Conservation (phyloP, 208 protist species). For the Entamoeba dispar region DNA sequence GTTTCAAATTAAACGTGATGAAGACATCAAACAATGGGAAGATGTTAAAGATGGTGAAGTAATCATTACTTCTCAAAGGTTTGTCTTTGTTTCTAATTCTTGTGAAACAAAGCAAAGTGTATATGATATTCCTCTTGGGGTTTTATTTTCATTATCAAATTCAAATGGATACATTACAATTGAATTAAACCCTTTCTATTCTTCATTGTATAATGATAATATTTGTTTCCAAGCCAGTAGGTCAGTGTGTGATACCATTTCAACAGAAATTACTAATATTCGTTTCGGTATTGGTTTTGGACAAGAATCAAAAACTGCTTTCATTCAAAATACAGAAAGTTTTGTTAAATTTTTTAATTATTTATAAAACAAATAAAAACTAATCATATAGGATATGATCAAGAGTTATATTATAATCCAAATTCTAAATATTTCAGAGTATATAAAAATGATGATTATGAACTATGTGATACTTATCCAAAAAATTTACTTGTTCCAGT, state of each 20-base stretch:
- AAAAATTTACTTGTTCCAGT: background rate
- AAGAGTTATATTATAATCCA: background rate
- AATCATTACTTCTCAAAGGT: background rate
- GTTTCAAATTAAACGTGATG: too few species aligned
- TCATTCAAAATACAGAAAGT: background rate
- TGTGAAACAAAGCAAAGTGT: background rate
- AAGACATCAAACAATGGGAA: too few species aligned
- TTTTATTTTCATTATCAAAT: background rate
- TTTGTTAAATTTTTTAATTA: background rate
- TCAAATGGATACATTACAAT: background rate
- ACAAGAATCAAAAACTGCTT: background rate
- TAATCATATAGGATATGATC: background rate
- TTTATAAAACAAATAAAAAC: background rate
- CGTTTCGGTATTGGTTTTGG: background rate
- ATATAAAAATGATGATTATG: background rate
- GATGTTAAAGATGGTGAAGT: background rate
- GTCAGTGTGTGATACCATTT: background rate
- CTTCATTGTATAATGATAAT: background rate
- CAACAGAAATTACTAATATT: background rate
- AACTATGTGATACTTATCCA: slow-evolving; percentile 2
- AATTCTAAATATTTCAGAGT: background rate
- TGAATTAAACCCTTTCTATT: background rate
- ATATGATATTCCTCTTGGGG: background rate
- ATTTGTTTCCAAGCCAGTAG: background rate
- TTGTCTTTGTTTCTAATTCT: background rate